Conservation (phyloP, 1,284 basidiomycete species). For the Rhodotorula mucilaginosa region DNA sequence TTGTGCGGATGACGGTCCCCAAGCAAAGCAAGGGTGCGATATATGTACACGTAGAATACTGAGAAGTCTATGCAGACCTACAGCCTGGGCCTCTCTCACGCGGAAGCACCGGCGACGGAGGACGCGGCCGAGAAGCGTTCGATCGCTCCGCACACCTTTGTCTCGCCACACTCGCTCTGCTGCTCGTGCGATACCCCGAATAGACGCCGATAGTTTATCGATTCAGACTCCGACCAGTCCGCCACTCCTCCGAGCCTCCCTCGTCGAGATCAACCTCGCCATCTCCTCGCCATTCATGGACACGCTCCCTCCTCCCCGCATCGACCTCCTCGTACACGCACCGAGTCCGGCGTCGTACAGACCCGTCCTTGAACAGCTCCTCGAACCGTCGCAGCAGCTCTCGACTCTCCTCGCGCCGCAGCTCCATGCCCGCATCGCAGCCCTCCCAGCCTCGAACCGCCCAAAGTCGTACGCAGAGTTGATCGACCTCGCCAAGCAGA, state of each 20-base stretch:
- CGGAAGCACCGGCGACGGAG: too few relatives aligned
- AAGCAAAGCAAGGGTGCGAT: too few relatives aligned
- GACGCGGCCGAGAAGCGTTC: too few relatives aligned
- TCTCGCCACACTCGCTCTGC: neutral
- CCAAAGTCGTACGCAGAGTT: slow-evolving; percentile 58
- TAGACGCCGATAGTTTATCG: too few relatives aligned
- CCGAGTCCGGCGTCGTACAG: slow-evolving; percentile 31
- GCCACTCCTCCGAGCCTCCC: neutral
- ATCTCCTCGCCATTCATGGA: slow-evolving; percentile 12
- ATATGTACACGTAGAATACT: too few relatives aligned
- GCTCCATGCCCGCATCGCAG: slow-evolving; percentile 47
- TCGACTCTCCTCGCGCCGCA: slow-evolving; percentile 59
- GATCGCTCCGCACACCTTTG: too few relatives aligned
- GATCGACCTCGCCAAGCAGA: slow-evolving; percentile 60
- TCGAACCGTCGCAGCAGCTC: slow-evolving; percentile 68
- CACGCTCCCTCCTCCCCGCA: slow-evolving; percentile 31
- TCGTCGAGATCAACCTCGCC: neutral
- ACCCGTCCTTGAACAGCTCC: slow-evolving; percentile 58
- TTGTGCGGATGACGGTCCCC: too few relatives aligned
- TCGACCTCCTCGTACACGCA: slow-evolving; percentile 35
- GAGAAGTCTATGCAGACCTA: too few relatives aligned
- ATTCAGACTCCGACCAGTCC: neutral
- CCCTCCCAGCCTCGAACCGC: slow-evolving; percentile 3
- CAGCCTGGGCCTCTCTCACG: too few relatives aligned
- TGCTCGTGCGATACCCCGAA: too few relatives aligned